Evolutionary conservation across 1,284 basidiomycete species (phyloP).

Genomic region (Peniophora sp.): DNA sequence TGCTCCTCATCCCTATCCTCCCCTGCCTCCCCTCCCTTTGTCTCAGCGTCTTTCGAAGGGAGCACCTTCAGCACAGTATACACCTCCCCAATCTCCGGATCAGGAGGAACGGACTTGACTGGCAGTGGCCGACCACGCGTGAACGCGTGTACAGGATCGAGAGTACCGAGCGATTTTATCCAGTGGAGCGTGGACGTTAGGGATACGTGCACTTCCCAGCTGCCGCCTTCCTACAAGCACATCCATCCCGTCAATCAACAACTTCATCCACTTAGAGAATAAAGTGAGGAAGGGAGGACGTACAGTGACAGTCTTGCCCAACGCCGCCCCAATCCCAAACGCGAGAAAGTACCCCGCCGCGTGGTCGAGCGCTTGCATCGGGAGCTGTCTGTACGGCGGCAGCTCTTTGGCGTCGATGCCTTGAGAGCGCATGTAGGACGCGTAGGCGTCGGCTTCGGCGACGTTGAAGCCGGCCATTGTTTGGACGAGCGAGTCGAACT

Average conservation of each 20-base stretch:
- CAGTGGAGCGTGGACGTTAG: constrained; percentile 48
- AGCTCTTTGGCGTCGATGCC: constrained; percentile 10
- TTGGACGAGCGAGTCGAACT: constrained; percentile 67
- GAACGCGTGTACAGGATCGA: constrained; percentile 34
- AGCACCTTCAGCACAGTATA: constrained; percentile 8
- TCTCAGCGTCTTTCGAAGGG: constrained; percentile 4
- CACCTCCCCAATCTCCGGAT: constrained; percentile 29
- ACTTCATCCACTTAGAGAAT: background rate
- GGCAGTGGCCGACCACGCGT: constrained; percentile 25
- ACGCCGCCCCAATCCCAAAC: constrained; percentile 49
- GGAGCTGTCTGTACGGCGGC: constrained; percentile 38
- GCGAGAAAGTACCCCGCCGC: constrained; percentile 54
- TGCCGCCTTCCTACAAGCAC: constrained; percentile 44
- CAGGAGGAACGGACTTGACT: constrained; percentile 19
- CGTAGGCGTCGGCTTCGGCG: constrained; percentile 45
- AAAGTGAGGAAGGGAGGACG: constrained; percentile 11
- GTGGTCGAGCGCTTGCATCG: constrained; percentile 59
- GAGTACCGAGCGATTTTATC: constrained; percentile 45
- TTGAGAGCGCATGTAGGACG: constrained; percentile 16
- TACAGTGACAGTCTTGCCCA: constrained; percentile 46
- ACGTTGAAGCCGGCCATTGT: constrained; percentile 57
- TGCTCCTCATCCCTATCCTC: constrained; percentile 10
- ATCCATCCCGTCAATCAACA: background rate
- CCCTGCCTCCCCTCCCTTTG: constrained; percentile 18
- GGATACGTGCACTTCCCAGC: constrained; percentile 54